Percentiles rank a stretch among this genome's conserved stretches.
phyloP scores from a whole-genome alignment of 768 basidiomycete genomes.

The Lactifluus subvellereus region DNA sequence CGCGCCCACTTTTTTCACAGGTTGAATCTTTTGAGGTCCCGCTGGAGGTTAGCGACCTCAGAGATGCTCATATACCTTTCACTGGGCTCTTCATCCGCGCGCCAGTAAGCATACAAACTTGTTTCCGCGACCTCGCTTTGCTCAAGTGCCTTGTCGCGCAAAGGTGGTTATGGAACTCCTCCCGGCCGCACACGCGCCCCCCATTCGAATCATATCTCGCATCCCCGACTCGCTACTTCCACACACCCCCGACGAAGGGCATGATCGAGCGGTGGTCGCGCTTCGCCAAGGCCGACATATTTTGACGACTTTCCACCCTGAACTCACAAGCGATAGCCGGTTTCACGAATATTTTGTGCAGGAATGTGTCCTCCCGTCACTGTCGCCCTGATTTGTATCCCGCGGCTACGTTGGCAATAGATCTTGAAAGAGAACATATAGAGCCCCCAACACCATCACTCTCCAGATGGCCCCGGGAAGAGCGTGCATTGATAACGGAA shows the following conservation, averaged over 20 bases:
- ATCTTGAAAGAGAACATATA: neutral
- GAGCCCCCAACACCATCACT: too few species aligned
- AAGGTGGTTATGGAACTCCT: constrained; percentile 61
- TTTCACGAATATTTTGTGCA: constrained; percentile 90
- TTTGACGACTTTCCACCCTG: constrained; percentile 91
- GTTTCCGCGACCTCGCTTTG: neutral
- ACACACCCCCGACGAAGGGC: constrained; percentile 38
- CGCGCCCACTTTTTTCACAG: constrained; percentile 34
- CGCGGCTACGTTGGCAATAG: neutral
- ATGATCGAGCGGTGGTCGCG: constrained; percentile 70
- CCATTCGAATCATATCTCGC: constrained; percentile 66
- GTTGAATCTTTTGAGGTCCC: constrained; percentile 88
- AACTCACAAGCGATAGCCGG: constrained; percentile 78
- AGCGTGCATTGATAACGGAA: too few species aligned
- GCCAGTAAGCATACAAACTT: constrained; percentile 48
- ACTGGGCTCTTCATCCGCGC: constrained; percentile 91
- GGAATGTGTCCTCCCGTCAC: constrained; percentile 53
- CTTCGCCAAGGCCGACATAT: constrained; percentile 79
- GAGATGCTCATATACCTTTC: constrained; percentile 56
- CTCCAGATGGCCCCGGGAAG: too few species aligned
- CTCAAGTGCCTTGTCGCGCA: constrained; percentile 2
- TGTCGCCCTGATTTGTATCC: neutral
- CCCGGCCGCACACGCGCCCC: constrained; percentile 42
- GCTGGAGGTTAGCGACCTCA: constrained; percentile 57
- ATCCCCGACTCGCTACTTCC: constrained; percentile 51